These are phyloP conservation scores for Pestalotiopsis sp. DNA, from an alignment of 2,329 filamentous ascomycete species.

Conservation along the genomic window DNA sequence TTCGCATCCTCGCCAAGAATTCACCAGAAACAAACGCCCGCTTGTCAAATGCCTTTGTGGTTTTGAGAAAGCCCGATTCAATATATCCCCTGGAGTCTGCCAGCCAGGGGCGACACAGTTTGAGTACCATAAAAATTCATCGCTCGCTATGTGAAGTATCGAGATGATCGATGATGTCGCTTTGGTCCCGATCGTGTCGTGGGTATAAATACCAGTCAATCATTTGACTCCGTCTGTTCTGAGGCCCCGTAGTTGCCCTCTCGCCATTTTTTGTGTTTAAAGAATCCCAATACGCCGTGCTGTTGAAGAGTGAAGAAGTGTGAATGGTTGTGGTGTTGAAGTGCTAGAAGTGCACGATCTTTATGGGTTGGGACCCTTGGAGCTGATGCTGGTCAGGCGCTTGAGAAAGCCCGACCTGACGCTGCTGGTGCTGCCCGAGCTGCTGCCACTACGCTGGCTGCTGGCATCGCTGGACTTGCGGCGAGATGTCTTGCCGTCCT, in stretches of 20 bases:
- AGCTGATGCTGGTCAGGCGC: conserved; percentile 41
- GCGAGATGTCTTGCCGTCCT: conserved; percentile 9
- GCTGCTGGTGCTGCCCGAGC: conserved; percentile 31
- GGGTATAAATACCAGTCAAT: conserved; percentile 18
- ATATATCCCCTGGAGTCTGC: conserved; percentile 28
- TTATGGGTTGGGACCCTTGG: conserved; percentile 31
- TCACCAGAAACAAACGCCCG: conserved; percentile 50
- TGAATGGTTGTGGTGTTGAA: neutral
- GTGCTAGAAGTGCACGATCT: conserved; percentile 13
- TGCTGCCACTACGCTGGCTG: conserved; percentile 31
- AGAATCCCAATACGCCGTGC: neutral
- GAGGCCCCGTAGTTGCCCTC: conserved; percentile 30
- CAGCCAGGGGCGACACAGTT: conserved; percentile 24
- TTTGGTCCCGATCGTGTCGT: conserved; percentile 13
- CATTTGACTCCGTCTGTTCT: conserved; percentile 32
- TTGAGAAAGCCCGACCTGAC: conserved; percentile 38
- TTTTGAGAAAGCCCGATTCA: conserved; percentile 12
- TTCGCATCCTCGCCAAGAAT: conserved; percentile 27
- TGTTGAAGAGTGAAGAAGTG: conserved; percentile 6
- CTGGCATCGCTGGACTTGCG: conserved; percentile 33
- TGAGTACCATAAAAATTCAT: conserved; percentile 7
- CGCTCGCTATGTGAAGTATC: conserved; percentile 1
- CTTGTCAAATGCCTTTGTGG: conserved; percentile 16
- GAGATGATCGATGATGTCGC: neutral
- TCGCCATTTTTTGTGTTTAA: conserved; percentile 5